Conservation (phyloP, 139 green algal genomes). For the Microglena sp. region DNA sequence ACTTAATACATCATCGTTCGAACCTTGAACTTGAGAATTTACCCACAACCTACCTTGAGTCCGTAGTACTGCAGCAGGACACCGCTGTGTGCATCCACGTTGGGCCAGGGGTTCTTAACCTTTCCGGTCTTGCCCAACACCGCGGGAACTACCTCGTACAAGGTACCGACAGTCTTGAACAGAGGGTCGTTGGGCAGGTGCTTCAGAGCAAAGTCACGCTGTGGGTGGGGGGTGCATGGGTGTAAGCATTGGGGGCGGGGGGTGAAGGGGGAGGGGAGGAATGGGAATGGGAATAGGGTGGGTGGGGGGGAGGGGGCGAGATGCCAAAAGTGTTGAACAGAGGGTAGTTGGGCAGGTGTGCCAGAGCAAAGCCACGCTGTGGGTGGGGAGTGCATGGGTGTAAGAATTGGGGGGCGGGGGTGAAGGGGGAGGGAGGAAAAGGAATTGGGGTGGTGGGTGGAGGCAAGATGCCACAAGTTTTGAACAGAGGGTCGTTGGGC, state of each 20-base stretch:
- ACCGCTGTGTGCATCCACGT: conserved; percentile 94
- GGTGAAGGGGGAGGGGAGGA: background rate
- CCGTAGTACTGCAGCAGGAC: conserved; percentile 95
- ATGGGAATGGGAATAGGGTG: no score
- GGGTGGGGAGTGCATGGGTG: no score
- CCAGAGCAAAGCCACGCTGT: conserved; percentile 41
- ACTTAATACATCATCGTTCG: no score
- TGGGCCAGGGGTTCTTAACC: conserved; percentile 96
- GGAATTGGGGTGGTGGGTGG: no score
- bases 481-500: conserved; percentile 88
- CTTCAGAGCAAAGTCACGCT: conserved; percentile 88
- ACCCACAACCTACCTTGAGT: no score
- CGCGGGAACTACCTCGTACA: conserved; percentile 91
- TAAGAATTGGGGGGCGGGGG: background rate
- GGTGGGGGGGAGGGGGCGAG: no score
- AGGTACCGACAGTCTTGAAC: conserved; percentile 81
- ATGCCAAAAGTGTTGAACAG: conserved; percentile 85
- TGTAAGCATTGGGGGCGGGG: background rate
- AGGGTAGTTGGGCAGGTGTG: background rate
- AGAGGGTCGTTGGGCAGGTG: conserved; percentile 88
- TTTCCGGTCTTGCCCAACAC: conserved; percentile 69
- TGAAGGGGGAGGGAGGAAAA: background rate
- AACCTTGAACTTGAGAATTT: no score
- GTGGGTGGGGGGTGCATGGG: no score
- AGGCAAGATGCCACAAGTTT: conserved; percentile 72